Evolutionary conservation across 1,284 basidiomycete genomes (phyloP).

Genomic region (Violaceomyces palustris): DNA sequence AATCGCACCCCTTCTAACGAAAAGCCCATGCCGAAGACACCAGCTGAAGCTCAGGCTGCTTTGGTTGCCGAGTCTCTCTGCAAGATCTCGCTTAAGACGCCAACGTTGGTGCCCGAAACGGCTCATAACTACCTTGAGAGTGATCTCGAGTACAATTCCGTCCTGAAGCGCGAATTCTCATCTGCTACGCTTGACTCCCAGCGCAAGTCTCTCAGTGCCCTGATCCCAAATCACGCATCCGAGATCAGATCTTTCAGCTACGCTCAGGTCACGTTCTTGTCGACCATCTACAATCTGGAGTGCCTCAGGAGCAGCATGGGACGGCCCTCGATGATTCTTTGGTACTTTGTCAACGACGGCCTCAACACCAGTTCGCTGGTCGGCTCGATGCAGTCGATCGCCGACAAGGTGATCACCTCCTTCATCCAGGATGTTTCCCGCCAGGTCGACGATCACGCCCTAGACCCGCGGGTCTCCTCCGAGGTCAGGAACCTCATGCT

Average conservation of each 20-base stretch:
- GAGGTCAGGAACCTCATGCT: conserved; percentile 76
- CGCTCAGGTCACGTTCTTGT: conserved; percentile 79
- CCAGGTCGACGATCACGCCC: conserved; percentile 71
- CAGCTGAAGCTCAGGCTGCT: conserved; percentile 68
- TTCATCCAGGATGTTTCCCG: conserved; percentile 48
- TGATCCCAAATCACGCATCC: conserved; percentile 66
- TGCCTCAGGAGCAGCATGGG: conserved; percentile 76
- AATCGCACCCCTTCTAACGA: not conserved
- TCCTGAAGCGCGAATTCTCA: conserved; percentile 61
- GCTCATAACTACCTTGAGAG: conserved; percentile 79
- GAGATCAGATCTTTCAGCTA: conserved; percentile 74
- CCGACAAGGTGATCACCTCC: conserved; percentile 66
- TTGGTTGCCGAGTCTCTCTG: conserved; percentile 60
- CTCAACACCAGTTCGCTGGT: conserved; percentile 67
- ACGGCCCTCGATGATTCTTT: conserved; percentile 72
- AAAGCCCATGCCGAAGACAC: conserved; percentile 51
- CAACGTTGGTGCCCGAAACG: conserved; percentile 74
- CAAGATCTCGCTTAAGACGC: conserved; percentile 81
- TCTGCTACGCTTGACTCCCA: conserved; percentile 37
- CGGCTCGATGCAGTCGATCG: conserved; percentile 76
- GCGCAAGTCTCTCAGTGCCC: conserved; percentile 43
- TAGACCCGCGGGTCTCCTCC: conserved; percentile 67
- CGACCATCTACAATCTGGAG: conserved; percentile 85
- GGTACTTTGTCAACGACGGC: conserved; percentile 84
- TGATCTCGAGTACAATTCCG: conserved; percentile 88